A percentile compares a stretch with the other conserved stretches of the same genome.
Conservation (phyloP, 192 early-diverging fungal species). For the Phycomyces nitens region DNA sequence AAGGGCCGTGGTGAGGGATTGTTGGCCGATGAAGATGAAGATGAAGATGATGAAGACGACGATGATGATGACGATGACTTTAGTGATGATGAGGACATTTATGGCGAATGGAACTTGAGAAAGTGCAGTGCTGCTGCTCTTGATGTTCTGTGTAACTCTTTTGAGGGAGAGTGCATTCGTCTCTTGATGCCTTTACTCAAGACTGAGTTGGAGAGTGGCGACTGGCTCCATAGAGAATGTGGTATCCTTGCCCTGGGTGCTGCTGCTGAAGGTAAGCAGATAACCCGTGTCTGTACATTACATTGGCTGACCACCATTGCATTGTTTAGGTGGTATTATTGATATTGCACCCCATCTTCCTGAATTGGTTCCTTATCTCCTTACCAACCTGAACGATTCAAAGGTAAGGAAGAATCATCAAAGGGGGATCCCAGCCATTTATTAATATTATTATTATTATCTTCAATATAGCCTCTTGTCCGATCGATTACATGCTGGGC, state of each 20-base stretch:
- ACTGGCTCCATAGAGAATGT: conserved; percentile 92
- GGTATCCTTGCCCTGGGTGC: conserved; percentile 97
- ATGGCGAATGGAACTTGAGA: conserved; percentile 94
- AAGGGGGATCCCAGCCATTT: too few species aligned
- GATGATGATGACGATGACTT: conserved; percentile 82
- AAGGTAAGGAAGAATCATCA: conserved; percentile 54
- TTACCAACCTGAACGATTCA: conserved; percentile 73
- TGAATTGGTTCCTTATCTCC: conserved; percentile 81
- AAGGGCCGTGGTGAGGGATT: background rate
- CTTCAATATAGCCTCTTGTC: conserved; percentile 69
- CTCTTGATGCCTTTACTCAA: conserved; percentile 85
- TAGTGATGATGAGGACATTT: conserved; percentile 80
- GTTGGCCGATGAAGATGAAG: conserved; percentile 8
- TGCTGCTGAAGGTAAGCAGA: conserved; percentile 83
- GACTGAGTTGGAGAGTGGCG: conserved; percentile 71
- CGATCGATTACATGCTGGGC: conserved; percentile 99
- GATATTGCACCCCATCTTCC: conserved; percentile 91
- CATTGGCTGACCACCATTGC: too few species aligned
- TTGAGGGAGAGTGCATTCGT: conserved; percentile 78
- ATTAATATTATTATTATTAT: conserved; percentile 1
- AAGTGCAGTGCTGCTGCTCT: conserved; percentile 97
- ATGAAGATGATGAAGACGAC: conserved; percentile 60
- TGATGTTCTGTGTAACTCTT: conserved; percentile 89
- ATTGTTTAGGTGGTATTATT: conserved; percentile 66
- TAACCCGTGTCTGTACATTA: too few species aligned